These are phyloP conservation scores for Suhomyces coccinellae DNA, from an alignment of 1,139 yeast species.

Conservation along the genomic window DNA sequence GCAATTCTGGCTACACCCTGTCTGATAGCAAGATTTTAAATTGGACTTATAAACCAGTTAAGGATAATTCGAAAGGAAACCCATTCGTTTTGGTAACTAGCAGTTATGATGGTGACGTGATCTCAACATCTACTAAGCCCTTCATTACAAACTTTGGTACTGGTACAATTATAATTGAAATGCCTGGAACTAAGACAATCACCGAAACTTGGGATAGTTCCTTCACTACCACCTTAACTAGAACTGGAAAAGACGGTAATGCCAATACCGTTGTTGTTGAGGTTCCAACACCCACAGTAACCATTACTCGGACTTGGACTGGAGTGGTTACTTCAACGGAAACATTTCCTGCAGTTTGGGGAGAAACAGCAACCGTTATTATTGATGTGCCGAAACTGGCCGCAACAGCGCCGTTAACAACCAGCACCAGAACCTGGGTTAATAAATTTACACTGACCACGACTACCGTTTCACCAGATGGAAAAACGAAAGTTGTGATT, in stretches of 20 bases:
- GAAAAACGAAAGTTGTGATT: constrained; percentile 17
- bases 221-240: constrained; percentile 6
- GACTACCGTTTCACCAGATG: constrained; percentile 12
- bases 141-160: no score
- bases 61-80: no score
- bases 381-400: constrained; percentile 18
- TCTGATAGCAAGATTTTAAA: no score
- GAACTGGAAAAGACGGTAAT: constrained; percentile 13
- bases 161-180: no score
- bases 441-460: constrained; percentile 7
- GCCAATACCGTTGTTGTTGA: constrained; percentile 19
- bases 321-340: constrained; percentile 8
- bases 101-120: no score
- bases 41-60: no score
- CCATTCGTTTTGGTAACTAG: no score
- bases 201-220: constrained; percentile 14
- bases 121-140: no score
- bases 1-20: no score
- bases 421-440: background rate
- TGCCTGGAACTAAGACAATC: constrained; percentile 7
- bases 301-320: constrained; percentile 9
- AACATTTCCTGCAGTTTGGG: constrained; percentile 14
- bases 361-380: constrained; percentile 13
- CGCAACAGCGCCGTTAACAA: background rate
- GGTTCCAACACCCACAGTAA: constrained; percentile 18